Base-by-base conservation (phyloP, 1,284 basidiomycete species). In the Sporisorium sorghi region DNA sequence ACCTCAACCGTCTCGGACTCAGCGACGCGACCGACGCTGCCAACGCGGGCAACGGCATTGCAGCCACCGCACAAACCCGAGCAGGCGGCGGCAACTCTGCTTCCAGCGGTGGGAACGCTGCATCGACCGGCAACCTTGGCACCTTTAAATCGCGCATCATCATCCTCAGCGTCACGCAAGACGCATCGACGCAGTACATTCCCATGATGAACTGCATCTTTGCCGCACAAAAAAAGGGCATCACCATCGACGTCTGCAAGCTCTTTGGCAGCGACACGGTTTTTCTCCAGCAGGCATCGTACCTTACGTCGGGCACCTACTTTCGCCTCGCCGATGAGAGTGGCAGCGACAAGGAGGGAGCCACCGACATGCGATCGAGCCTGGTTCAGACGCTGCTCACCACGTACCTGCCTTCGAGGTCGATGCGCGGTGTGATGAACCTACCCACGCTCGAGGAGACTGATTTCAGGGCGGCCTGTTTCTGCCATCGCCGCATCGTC, bases 131-230 rank as follows among this genome's bases (percentile, higher is more conserved):
- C 21, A 42, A 54, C 48, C 46, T 65, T 21, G 63, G 69, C 51
- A 55, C 64, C 51, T 79, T 77, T 57, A 76, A 70, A 17, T 65
- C 73, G 0, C 89, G 94, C 26, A 93, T 99, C 63, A 88, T 98
- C 59, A 89, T 99, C 63, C 87, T 99, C 55, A 95, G 94, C 58
- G 93, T 94, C 43, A 97, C 95, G 0, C 92, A 92, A 2, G 92
- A 94, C 85, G 88, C 91, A 17, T 91, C 92, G 8, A 89, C 91
- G 1, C 92, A 93, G 28, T 96, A 96, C 85, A 96, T 99, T 55
- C 93, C 96, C 12, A 90, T 99, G 84, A 99, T 99, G 97, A 99
- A 99, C 84, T 92, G 94, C 61, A 98, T 99, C 55, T 99, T 99
- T 86, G 95, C 94, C 3, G 97, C 97, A 1, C 97, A 99, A 85